Conservation (phyloP, 2,329 filamentous ascomycete species). For the Aspergillus fumigatus region DNA sequence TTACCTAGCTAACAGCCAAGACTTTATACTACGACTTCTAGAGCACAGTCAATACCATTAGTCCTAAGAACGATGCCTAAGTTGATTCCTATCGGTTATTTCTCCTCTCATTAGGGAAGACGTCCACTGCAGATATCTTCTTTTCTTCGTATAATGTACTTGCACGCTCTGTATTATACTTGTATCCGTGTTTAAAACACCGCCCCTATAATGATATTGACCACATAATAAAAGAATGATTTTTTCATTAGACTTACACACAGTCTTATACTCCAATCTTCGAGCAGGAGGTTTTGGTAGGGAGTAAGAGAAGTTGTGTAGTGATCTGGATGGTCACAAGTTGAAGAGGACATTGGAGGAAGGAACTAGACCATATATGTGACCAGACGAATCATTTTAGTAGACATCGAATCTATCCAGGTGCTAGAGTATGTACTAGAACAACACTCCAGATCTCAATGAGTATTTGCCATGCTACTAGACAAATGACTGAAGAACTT, state of each 20-base stretch:
- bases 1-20: background rate
- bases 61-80: background rate
- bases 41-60: background rate
- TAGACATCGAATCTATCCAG: background rate
- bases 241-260: background rate
- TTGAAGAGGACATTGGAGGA: background rate
- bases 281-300: background rate
- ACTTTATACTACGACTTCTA: background rate
- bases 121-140: no score
- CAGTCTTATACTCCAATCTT: background rate
- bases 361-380: background rate
- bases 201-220: background rate
- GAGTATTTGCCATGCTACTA: background rate
- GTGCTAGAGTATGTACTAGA: background rate
- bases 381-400: background rate
- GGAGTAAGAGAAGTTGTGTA: background rate
- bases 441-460: background rate
- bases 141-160: no score
- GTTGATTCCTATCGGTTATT: background rate
- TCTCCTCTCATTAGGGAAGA: background rate
- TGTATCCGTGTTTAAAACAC: background rate
- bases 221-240: background rate
- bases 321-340: background rate
- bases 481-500: background rate
- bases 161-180: background rate